Conservation (phyloP, 208 protist genomes). For the Herpetomonas samuelpessoai region DNA sequence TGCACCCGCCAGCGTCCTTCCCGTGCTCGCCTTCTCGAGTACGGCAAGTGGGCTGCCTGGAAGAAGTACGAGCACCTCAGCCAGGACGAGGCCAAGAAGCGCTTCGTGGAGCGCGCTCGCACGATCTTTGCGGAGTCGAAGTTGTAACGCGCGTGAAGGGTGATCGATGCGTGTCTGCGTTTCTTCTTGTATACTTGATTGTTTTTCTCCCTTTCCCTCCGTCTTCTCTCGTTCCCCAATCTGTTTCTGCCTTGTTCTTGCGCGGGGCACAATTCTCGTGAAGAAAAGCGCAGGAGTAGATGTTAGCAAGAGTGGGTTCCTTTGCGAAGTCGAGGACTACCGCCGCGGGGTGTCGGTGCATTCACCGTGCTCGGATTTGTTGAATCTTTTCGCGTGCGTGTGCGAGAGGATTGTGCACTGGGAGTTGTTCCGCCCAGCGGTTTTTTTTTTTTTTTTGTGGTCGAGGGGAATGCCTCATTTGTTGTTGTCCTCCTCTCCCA, state of each 20-base stretch:
- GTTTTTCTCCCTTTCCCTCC: not conserved
- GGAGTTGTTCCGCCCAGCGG: no score
- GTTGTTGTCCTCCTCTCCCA: no score
- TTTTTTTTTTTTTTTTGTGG: no score
- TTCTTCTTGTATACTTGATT: not conserved
- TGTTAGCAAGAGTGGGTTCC: no score
- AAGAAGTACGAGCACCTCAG: conserved; percentile 71
- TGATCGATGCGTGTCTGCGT: not conserved
- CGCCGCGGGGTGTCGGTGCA: no score
- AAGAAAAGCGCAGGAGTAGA: no score
- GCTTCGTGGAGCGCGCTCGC: conserved; percentile 68
- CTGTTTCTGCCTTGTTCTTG: conserved; percentile 1
- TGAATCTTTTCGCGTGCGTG: no score
- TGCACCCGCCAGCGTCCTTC: conserved; percentile 57
- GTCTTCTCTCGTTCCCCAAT: not conserved
- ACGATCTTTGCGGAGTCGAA: conserved; percentile 41
- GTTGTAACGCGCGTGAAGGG: conserved; percentile 23
- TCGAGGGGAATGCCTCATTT: no score
- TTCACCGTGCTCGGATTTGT: no score
- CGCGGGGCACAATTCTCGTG: no score
- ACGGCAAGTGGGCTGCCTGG: conserved; percentile 80
- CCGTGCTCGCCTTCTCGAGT: conserved; percentile 50
- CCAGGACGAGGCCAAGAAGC: conserved; percentile 68
- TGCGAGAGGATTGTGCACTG: no score
- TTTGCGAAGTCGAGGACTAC: no score